Evolutionary conservation across 441 rosid genomes (phyloP).

Genomic region (Cnidoscolus chayamansa): DNA sequence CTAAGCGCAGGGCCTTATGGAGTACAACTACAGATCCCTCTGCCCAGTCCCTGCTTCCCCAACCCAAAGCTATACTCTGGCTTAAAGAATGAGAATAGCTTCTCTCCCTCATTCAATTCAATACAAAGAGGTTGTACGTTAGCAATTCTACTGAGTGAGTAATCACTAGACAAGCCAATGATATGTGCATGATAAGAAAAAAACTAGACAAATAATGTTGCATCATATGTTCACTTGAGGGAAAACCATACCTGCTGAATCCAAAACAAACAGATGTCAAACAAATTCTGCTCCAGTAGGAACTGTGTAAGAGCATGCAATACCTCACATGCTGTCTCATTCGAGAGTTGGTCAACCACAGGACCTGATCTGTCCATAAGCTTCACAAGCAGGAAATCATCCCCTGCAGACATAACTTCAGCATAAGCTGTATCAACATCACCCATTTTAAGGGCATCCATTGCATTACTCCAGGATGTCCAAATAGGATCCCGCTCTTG

Average conservation of each 20-base stretch:
- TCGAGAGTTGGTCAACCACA: conserved; percentile 76
- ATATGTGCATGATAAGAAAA: not conserved
- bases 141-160: not conserved
- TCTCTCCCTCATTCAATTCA: not conserved
- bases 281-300: conserved; percentile 67
- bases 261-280: conserved; percentile 89
- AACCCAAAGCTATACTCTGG: not conserved
- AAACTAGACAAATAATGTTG: not conserved
- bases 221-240: not conserved
- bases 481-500: conserved; percentile 76
- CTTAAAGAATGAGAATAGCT: not conserved
- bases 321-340: conserved; percentile 71
- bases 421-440: conserved; percentile 88
- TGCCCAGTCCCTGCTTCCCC: not conserved
- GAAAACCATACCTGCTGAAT: conserved; percentile 72
- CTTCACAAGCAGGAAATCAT: conserved; percentile 86
- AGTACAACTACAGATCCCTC: not conserved
- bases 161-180: not conserved
- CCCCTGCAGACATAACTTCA: conserved; percentile 71
- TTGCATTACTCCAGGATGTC: conserved; percentile 88
- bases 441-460: conserved; percentile 87
- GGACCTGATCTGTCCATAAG: conserved; percentile 96
- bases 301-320: conserved; percentile 73
- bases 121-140: not conserved
- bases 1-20: not conserved